phyloP scores from a whole-genome alignment of 2,329 filamentous ascomycete genomes.

The Fusarium sp. region DNA sequence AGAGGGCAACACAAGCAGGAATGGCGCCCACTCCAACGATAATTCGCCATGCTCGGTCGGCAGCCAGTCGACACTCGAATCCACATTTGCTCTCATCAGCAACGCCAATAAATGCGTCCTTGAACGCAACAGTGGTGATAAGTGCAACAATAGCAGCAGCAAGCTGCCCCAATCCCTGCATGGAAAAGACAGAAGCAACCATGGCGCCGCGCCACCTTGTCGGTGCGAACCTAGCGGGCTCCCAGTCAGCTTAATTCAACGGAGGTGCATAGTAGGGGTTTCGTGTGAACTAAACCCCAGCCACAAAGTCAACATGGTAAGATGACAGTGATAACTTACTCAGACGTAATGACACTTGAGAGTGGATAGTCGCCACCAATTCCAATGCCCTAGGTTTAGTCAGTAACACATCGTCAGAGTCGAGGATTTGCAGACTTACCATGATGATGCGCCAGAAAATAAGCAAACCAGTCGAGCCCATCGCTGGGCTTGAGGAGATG shows the following conservation, averaged over 20 bases:
- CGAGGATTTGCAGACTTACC: slow-evolving; percentile 56
- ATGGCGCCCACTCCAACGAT: slow-evolving; percentile 85
- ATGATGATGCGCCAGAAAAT: slow-evolving; percentile 85
- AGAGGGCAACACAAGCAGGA: slow-evolving; percentile 84
- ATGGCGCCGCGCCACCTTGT: slow-evolving; percentile 87
- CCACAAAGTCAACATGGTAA: slow-evolving; percentile 30
- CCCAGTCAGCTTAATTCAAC: slow-evolving; percentile 34
- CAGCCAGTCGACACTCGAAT: slow-evolving; percentile 75
- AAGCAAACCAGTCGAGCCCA: slow-evolving; percentile 72
- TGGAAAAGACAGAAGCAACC: slow-evolving; percentile 87
- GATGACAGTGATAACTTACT: slow-evolving; percentile 60
- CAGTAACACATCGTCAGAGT: slow-evolving; percentile 14
- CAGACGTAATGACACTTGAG: slow-evolving; percentile 81
- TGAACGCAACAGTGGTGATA: slow-evolving; percentile 77
- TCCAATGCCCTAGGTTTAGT: slow-evolving; percentile 69
- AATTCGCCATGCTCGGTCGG: slow-evolving; percentile 86
- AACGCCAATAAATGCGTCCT: slow-evolving; percentile 62
- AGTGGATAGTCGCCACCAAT: slow-evolving; percentile 89
- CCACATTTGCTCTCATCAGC: slow-evolving; percentile 66
- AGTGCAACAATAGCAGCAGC: slow-evolving; percentile 78
- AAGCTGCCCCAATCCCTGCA: slow-evolving; percentile 88
- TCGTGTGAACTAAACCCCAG: slow-evolving; percentile 14
- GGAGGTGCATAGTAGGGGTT: not conserved
- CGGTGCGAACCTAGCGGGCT: slow-evolving; percentile 75
- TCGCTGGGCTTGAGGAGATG: slow-evolving; percentile 71